Percentiles rank a stretch among this genome's conserved stretches.
Conservation (phyloP, 2,329 filamentous ascomycete species). For the Scedosporium boydii region DNA sequence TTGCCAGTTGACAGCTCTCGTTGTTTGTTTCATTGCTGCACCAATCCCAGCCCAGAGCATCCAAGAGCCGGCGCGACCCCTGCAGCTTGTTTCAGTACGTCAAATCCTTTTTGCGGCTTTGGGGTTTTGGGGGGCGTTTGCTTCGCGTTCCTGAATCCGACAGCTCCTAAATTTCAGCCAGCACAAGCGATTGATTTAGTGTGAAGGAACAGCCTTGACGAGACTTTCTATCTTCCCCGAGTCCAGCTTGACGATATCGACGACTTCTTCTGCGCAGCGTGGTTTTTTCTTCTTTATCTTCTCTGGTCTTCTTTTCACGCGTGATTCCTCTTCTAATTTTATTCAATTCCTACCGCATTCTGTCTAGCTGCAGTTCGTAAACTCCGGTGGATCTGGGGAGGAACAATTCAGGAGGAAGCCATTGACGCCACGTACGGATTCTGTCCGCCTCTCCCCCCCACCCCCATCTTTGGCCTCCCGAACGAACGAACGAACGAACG, state of each 20-base stretch:
- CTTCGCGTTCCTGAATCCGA: slow-evolving; percentile 5
- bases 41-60: neutral
- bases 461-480: neutral
- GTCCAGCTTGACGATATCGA: neutral
- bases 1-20: neutral
- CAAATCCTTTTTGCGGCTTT: neutral
- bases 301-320: neutral
- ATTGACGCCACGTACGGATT: slow-evolving; percentile 1
- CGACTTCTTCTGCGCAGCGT: neutral
- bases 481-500: neutral
- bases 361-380: neutral
- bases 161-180: slow-evolving; percentile 2
- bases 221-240: neutral
- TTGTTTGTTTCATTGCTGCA: neutral
- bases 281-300: neutral
- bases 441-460: neutral
- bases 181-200: neutral
- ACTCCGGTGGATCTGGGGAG: neutral
- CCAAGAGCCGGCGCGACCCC: slow-evolving; percentile 2
- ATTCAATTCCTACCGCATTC: neutral
- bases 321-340: neutral
- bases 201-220: neutral
- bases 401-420: slow-evolving; percentile 1
- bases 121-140: neutral
- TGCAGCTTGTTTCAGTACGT: neutral